phyloP scores from a whole-genome alignment of 352 stramenopile genomes.

The Globisporangium alternatum region DNA sequence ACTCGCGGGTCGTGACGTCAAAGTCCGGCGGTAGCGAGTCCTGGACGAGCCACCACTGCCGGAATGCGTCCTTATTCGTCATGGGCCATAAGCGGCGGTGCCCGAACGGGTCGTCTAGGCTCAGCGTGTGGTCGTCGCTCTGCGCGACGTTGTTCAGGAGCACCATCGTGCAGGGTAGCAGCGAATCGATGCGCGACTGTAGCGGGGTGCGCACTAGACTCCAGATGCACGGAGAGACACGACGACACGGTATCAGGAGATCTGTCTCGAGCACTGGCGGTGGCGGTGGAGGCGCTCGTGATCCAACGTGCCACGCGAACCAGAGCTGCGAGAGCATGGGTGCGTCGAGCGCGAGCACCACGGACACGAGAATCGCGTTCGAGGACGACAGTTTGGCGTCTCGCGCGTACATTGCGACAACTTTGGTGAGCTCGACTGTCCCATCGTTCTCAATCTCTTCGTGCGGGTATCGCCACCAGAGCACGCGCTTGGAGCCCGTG shows the following conservation, averaged over 20 bases:
- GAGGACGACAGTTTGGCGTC: constrained; percentile 50
- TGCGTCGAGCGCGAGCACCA: constrained; percentile 63
- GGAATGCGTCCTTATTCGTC: constrained; percentile 42
- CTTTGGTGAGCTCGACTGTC: constrained; percentile 42
- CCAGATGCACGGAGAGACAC: constrained; percentile 28
- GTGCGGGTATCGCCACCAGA: constrained; percentile 56
- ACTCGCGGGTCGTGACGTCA: constrained; percentile 46
- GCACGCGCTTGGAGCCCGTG: constrained; percentile 29
- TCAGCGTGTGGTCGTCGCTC: constrained; percentile 35
- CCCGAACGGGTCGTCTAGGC: constrained; percentile 31
- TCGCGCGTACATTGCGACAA: constrained; percentile 50
- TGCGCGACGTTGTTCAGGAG: constrained; percentile 40
- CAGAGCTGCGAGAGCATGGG: constrained; percentile 50
- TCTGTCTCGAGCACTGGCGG: constrained; percentile 11
- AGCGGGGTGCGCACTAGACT: constrained; percentile 32
- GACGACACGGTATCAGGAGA: not conserved
- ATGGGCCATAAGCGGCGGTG: constrained; percentile 55
- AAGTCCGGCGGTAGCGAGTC: constrained; percentile 34
- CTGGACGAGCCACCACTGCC: constrained; percentile 36
- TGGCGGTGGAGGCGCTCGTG: constrained; percentile 32
- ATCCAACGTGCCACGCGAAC: constrained; percentile 69
- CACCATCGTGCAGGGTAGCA: constrained; percentile 51
- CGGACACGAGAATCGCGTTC: constrained; percentile 55
- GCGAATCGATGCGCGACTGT: constrained; percentile 43
- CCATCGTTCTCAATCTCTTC: constrained; percentile 20